These are phyloP conservation scores for Grosmannia penicillata DNA, from an alignment of 2,329 filamentous ascomycete species.

Conservation along the genomic window DNA sequence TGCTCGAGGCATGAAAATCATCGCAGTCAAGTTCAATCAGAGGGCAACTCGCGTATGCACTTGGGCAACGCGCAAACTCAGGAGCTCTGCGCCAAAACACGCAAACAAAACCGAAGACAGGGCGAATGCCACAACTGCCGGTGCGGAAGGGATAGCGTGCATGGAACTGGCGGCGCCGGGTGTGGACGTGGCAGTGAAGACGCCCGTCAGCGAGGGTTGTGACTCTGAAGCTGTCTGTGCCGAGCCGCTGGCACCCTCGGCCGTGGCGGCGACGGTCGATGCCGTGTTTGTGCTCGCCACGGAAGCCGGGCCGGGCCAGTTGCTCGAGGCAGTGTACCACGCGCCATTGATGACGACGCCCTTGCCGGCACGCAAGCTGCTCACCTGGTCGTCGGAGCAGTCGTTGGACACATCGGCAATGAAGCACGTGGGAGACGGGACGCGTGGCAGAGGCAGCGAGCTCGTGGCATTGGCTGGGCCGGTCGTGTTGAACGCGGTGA, in stretches of 20 bases:
- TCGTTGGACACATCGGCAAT: constrained; percentile 15
- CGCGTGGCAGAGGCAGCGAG: constrained; percentile 14
- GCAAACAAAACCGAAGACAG: not conserved
- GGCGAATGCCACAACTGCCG: not conserved
- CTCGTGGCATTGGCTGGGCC: constrained; percentile 11
- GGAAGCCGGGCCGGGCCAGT: constrained; percentile 21
- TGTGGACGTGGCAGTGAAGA: constrained; percentile 18
- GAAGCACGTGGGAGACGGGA: constrained; percentile 23
- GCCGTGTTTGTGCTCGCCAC: too few relatives aligned
- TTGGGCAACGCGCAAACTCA: not conserved
- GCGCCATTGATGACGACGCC: constrained; percentile 46
- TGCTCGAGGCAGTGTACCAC: constrained; percentile 26
- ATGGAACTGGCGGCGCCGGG: constrained; percentile 6
- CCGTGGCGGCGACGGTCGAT: not conserved
- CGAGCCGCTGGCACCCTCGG: not conserved
- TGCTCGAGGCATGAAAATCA: too few relatives aligned
- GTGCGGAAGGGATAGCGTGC: not conserved
- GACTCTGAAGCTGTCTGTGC: not conserved
- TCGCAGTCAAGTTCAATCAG: too few relatives aligned
- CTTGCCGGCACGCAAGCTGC: constrained; percentile 31
- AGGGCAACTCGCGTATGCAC: too few relatives aligned
- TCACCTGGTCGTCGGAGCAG: constrained; percentile 28
- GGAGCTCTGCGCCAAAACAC: not conserved
- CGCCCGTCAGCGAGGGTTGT: constrained; percentile 20
- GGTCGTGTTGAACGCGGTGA: constrained; percentile 25